phyloP scores from a whole-genome alignment of 305 asterid species.

The Fraxinus latifolia region DNA sequence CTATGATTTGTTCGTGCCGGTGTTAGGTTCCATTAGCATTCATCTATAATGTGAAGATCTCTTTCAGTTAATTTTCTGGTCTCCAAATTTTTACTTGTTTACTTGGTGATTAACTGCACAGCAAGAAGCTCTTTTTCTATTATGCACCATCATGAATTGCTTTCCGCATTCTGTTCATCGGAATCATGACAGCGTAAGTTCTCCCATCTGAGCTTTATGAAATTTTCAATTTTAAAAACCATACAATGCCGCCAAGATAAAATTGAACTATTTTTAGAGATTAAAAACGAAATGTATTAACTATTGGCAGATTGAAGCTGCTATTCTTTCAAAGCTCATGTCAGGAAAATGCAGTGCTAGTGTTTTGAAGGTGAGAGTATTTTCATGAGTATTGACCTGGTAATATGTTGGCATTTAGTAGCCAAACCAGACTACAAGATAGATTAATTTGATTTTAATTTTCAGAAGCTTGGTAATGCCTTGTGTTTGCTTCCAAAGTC shows the following conservation, averaged over 20 bases:
- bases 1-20: not conserved
- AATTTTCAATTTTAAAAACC: not conserved
- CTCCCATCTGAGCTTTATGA: conserved; percentile 6
- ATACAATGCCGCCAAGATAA: not conserved
- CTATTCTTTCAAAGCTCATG: conserved; percentile 58
- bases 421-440: conserved; percentile 17
- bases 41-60: not conserved
- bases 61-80: not conserved
- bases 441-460: conserved; percentile 25
- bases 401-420: conserved; percentile 16
- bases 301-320: conserved; percentile 69
- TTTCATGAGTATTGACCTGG: conserved; percentile 12
- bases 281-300: not conserved
- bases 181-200: conserved; percentile 72
- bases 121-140: conserved; percentile 65
- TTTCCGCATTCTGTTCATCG: conserved; percentile 64
- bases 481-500: conserved; percentile 79
- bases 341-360: conserved; percentile 56
- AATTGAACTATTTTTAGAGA: not conserved
- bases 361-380: conserved; percentile 54
- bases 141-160: conserved; percentile 51
- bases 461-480: conserved; percentile 69
- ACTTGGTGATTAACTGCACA: conserved; percentile 38
- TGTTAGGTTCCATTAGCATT: conserved; percentile 9
- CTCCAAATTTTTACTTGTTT: conserved; percentile 16